Evolutionary conservation across 345 rosid genomes (phyloP), one percentile per base, ranked within the genome.

Genomic region (Heritiera fomes): DNA sequence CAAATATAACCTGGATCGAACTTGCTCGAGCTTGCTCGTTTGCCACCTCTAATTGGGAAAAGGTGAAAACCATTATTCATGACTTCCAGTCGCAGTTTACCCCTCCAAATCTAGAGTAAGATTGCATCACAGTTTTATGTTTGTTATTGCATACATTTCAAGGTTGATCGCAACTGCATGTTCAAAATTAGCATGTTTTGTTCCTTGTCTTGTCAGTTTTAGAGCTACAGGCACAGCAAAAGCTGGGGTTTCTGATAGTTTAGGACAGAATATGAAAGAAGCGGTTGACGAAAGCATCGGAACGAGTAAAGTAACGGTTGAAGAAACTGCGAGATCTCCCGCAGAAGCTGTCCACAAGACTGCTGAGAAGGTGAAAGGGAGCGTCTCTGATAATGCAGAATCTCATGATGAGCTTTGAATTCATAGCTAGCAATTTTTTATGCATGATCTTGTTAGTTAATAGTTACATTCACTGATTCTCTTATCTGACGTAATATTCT

Each of bases 61-160:
- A 90, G 84, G 58, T 88, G 76, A 90, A 81, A 82, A 75, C 87
- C 58, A 68, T 84, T 49, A 20, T 93, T 75, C 83, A 81, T 78
- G 77, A 81, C 49, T 20, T 89, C 60, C 91, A 89, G 71, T 53
- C 86, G 73, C 83, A 82, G 78, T 84, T 87, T 75, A 86, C 83
- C 40, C 89, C 92, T 79, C 95, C 95, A 15, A 87, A 84, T 86
- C 68, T 90, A 67, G 91, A 91, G 94, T 93, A 87, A 78, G 82
- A 43, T 52, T 30, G 7, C n/a, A 1, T 65, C 0, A 23, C 28
- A 56, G 23, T 8, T 17, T 20, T 53, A 50, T 50, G 30, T 11
- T 43, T 30, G 8, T 23, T 11, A 3, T 3, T 7, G 45, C 65
- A 4, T 15, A 4, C 18, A 30, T 17, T 8, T 40, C 43, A 63